Conservation (phyloP, 305 asterid species). For the Plantago rigida region DNA sequence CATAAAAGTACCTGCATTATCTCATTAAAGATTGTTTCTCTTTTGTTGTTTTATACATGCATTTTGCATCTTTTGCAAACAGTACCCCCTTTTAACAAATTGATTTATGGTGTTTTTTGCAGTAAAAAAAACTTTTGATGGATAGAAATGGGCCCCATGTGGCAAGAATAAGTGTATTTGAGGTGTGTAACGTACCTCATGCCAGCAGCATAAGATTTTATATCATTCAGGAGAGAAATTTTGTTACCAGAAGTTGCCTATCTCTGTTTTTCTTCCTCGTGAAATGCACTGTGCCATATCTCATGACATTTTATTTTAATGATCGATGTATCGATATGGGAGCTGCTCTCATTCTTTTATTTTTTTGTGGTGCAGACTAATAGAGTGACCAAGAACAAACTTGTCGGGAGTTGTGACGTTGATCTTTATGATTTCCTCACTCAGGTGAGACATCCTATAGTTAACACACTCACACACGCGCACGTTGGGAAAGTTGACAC, state of each 20-base stretch:
- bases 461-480: no score
- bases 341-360: conserved; percentile 21
- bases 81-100: conserved; percentile 8
- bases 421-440: conserved; percentile 70
- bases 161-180: conserved; percentile 79
- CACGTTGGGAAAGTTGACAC: no score
- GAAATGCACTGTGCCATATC: conserved; percentile 5
- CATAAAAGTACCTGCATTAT: no score
- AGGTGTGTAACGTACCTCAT: conserved; percentile 46
- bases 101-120: conserved; percentile 26
- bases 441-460: conserved; percentile 47
- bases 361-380: conserved; percentile 67
- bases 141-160: conserved; percentile 78
- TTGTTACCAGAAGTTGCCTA: conserved; percentile 1
- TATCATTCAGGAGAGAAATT: conserved; percentile 14
- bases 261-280: neutral
- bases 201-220: conserved; percentile 12
- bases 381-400: conserved; percentile 68
- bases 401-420: conserved; percentile 75
- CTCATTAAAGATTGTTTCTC: no score
- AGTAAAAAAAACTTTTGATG: conserved; percentile 86
- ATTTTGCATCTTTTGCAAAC: no score
- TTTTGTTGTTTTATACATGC: no score
- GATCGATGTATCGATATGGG: conserved; percentile 13
- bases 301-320: conserved; percentile 8